Conservation (phyloP, 2,329 filamentous ascomycete species). For the Aspergillus pseudotamarii region DNA sequence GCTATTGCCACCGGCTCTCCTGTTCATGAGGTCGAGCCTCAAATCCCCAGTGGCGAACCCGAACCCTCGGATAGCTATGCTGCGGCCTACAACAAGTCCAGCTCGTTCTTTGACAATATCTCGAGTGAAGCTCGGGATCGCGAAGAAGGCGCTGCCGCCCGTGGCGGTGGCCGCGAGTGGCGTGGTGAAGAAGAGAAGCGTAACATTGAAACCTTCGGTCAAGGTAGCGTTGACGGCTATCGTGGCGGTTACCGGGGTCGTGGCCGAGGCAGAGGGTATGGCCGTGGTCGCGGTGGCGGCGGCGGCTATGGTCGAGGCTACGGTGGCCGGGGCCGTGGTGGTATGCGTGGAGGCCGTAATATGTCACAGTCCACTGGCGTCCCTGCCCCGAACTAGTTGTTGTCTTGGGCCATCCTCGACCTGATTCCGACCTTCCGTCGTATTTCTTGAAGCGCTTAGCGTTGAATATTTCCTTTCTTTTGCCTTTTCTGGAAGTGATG, state of each 20-base stretch:
- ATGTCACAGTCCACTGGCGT: constrained; percentile 43
- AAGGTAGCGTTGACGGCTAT: constrained; percentile 90
- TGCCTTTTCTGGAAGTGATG: constrained; percentile 25
- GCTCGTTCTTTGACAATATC: constrained; percentile 97
- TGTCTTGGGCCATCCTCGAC: constrained; percentile 10
- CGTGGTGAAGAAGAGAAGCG: constrained; percentile 89
- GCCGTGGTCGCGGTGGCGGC: constrained; percentile 50
- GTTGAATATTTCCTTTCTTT: constrained; percentile 24
- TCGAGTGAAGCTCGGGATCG: constrained; percentile 91
- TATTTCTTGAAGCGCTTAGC: constrained; percentile 17
- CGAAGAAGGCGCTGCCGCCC: constrained; percentile 67
- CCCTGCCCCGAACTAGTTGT: constrained; percentile 34
- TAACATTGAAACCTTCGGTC: constrained; percentile 97
- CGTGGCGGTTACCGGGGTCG: constrained; percentile 76
- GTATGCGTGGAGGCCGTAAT: constrained; percentile 40
- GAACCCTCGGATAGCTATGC: constrained; percentile 43
- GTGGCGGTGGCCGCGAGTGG: constrained; percentile 82
- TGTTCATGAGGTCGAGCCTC: constrained; percentile 55
- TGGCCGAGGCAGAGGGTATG: constrained; percentile 53
- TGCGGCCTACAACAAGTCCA: constrained; percentile 78
- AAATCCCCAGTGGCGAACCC: constrained; percentile 44
- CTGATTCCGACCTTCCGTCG: background rate
- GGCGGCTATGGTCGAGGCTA: constrained; percentile 48
- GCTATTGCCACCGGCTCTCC: constrained; percentile 79
- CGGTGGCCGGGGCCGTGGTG: constrained; percentile 40